Base-by-base conservation (phyloP, 2,329 filamentous ascomycete species). In the Arthrinium phaeospermum region DNA sequence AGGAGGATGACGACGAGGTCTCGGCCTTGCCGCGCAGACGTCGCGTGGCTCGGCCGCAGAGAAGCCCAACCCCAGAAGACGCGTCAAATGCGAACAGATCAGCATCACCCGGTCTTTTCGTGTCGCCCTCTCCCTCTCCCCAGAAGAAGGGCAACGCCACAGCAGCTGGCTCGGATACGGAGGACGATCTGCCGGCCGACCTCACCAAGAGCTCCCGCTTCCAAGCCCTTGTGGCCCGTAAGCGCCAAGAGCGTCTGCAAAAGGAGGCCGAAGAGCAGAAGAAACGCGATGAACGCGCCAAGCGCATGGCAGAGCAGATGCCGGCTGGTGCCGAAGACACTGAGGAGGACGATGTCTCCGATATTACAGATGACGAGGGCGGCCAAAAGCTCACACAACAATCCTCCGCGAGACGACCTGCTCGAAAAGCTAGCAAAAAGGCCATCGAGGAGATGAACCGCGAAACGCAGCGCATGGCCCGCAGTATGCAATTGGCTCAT, bases 401-500 rank as follows among this genome's bases (percentile, higher is more conserved):
- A 51, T 86, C 87, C 45, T 84, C 88, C 37, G 41, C 67, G 14
- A 90, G 92, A 4, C 92, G 72, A 19, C 72, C 72, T n/a, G 88
- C 90, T 13, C 90, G 96, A 16, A 97, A 96, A 80, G 95, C 96
- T 0, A 96, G 95, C 85, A 98, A 96, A 84, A 98, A 95, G 83
- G 96, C 96, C 0, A 81, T 98, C 57, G 94, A 98, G 80, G 96
- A 98, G 76, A 98, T 99, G 92, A 93, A 93, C 77, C 90, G 94
- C 72, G 96, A 99, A 82, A 98, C 96, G 0, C 96, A 99, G 84
- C 91, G 96, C 44, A 90, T 99, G 84, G 92, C 90, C 76, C 90
- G 96, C 75, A 97, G 93, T 79, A 93, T 98, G 90, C 96, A 98
- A 81, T 88, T 99, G 68, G 91, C 93, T 1, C 95, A 98, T 81